Evolutionary conservation across 1,284 basidiomycete species (phyloP), one percentile per base, ranked within the genome.

Genomic region (Cutaneotrichosporon spelunceum): DNA sequence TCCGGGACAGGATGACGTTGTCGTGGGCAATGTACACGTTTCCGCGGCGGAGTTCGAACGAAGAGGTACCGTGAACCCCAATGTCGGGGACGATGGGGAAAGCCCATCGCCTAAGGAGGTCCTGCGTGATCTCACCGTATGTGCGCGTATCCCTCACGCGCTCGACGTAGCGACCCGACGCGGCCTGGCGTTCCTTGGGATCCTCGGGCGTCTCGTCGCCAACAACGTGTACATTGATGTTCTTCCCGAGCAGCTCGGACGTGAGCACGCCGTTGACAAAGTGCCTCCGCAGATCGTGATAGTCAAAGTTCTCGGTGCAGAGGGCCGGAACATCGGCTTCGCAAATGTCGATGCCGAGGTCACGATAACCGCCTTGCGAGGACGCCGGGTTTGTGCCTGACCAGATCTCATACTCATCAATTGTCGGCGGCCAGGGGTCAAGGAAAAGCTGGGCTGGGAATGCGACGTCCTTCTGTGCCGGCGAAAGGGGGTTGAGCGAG

Each of bases 241-340:
- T 94, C 80, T 97, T 95, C 82, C 93, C 93, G 49, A 99, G 84
- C 50, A 99, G 79, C 78, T 99, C 96, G 14, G 91, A 95, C 0
- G 92, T 96, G 62, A 99, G 83, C 49, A 99, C 87, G n/a, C 95
- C 95, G 70, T 93, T 90, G 26, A 99, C 90, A 73, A 99, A 97
- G 79, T 99, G 93, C 67, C 87, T 83, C 60, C 93, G 86, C 65
- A 98, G 84, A 77, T 93, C 90, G 53, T 89, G 88, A 75, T 96
- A 99, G 80, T 99, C 96, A 76, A 99, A 99, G 80, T 99, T 99
- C 79, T 99, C 96, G 71, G 96, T 94, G 81, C 98, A 99, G 5
- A 98, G 80, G 0, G 94, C 95, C 0, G 93, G 93, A 23, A 98
- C 80, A 64, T 83, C 81, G 21, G 78, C 76, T 57, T 79, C 79